Conservation (phyloP, 371 early-diverging fungal genomes). For the Coemansia sp. region DNA sequence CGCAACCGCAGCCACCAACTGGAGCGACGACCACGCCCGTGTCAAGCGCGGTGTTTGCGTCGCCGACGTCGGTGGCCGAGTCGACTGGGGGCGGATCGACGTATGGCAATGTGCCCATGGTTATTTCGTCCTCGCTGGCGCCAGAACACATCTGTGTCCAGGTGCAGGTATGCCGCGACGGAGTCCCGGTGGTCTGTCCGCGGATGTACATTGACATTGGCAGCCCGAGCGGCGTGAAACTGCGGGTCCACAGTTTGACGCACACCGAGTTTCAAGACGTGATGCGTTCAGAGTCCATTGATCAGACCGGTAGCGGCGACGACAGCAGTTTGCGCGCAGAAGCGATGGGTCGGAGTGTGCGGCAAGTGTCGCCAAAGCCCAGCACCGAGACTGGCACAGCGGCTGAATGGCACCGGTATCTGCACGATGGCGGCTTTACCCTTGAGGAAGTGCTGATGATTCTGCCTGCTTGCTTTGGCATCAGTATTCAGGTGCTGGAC, state of each 20-base stretch:
- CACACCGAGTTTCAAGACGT: constrained; percentile 35
- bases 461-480: constrained; percentile 72
- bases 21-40: constrained; percentile 23
- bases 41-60: constrained; percentile 24
- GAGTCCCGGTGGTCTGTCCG: constrained; percentile 84
- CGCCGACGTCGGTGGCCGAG: constrained; percentile 33
- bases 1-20: constrained; percentile 10
- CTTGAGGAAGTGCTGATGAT: constrained; percentile 77
- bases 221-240: constrained; percentile 23
- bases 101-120: constrained; percentile 62
- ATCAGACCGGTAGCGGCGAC: not conserved
- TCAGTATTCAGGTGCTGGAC: constrained; percentile 82
- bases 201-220: constrained; percentile 47
- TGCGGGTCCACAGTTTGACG: constrained; percentile 34
- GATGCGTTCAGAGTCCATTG: constrained; percentile 4
- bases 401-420: constrained; percentile 36
- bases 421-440: constrained; percentile 35
- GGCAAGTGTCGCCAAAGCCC: constrained; percentile 4
- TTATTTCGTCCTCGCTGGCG: constrained; percentile 74
- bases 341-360: not conserved
- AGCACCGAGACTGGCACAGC: constrained; percentile 19
- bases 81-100: constrained; percentile 10
- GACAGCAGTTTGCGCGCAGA: not conserved
- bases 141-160: constrained; percentile 80
- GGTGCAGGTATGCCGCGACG: constrained; percentile 89